Percentiles rank a stretch among this genome's conserved stretches.
Conservation (phyloP, 225 moss, liverwort and hornwort genomes). For the Polytrichum commune region DNA sequence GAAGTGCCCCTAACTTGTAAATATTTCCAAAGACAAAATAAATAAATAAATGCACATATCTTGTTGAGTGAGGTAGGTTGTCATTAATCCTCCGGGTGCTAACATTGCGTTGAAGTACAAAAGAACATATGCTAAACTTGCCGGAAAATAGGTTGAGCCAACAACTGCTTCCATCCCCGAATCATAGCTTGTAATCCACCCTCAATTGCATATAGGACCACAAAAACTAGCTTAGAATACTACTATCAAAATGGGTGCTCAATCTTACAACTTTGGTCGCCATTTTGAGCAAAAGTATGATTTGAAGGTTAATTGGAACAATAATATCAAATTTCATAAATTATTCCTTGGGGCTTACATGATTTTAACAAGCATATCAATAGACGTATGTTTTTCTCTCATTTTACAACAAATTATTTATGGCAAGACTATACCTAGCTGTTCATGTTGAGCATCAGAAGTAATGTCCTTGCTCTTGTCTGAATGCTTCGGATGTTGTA, state of each 20-base stretch:
- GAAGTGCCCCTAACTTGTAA: no score
- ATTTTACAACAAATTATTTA: no score
- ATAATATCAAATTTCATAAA: no score
- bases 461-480: conserved; percentile 34
- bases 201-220: conserved; percentile 31
- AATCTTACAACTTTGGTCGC: no score
- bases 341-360: no score
- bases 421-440: conserved; percentile 24
- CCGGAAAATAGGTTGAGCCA: conserved; percentile 79
- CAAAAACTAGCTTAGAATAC: neutral
- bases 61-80: conserved; percentile 74
- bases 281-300: no score
- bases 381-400: no score
- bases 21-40: no score
- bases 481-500: conserved; percentile 58
- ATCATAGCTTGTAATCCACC: conserved; percentile 53
- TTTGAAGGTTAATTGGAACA: no score
- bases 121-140: conserved; percentile 78
- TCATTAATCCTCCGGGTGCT: conserved; percentile 56
- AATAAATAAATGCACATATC: conserved; percentile 37
- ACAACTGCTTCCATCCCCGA: conserved; percentile 72
- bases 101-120: conserved; percentile 81
- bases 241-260: no score
- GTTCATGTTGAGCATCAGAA: conserved; percentile 26
- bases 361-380: no score